phyloP scores from a whole-genome alignment of 352 stramenopile genomes.

The Globisporangium camurandrum region DNA sequence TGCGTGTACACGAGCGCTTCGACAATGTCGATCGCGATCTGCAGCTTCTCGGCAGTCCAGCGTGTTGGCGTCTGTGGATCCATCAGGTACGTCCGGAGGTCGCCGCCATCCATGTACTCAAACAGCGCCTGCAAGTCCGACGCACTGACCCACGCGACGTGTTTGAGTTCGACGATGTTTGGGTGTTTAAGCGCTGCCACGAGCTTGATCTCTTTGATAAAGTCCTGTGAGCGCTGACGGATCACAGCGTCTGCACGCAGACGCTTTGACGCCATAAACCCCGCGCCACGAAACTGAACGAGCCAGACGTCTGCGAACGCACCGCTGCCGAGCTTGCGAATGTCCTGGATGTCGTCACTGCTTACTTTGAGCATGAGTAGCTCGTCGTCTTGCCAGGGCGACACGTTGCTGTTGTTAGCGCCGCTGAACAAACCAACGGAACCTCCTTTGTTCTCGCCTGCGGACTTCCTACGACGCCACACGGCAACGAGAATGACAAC shows the following conservation, averaged over 20 bases:
- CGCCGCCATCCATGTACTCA: background rate
- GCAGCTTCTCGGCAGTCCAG: background rate
- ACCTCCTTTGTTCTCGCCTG: background rate
- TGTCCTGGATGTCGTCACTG: slow-evolving; percentile 31
- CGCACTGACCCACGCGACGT: background rate
- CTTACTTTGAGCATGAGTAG: slow-evolving; percentile 21
- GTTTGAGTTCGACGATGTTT: background rate
- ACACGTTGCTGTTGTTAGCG: background rate
- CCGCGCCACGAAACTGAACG: background rate
- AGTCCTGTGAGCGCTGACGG: background rate
- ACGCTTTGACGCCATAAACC: background rate
- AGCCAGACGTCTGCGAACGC: slow-evolving; percentile 9
- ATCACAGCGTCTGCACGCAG: background rate
- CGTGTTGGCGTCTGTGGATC: background rate
- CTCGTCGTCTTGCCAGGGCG: slow-evolving; percentile 59
- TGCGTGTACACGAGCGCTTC: background rate
- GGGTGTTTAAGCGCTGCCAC: background rate
- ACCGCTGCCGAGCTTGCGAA: slow-evolving; percentile 19
- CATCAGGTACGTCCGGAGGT: background rate
- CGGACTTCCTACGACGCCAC: background rate
- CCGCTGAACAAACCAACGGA: background rate
- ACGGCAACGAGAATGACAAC: background rate
- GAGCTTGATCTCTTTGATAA: slow-evolving; percentile 3
- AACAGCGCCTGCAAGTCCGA: background rate
- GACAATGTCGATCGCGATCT: too few relatives aligned